Percentiles rank a stretch among this genome's conserved stretches.
Evolutionary conservation across 768 basidiomycete genomes (phyloP).

Genomic region (Pulveroboletus frians): DNA sequence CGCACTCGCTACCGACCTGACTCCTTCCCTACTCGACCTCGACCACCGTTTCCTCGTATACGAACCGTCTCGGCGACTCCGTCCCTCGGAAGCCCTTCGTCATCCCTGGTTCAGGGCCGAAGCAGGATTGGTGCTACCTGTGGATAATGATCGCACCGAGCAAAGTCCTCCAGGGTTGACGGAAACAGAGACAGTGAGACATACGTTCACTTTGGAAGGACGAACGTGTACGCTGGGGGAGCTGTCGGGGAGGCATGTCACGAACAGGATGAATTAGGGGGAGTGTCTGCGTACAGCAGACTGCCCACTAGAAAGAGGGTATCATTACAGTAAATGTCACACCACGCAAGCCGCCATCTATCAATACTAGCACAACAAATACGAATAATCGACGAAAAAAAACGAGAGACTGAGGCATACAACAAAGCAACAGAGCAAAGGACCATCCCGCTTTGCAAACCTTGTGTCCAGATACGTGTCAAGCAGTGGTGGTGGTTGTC

Average conservation of each 20-base stretch:
- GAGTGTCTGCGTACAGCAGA: no score
- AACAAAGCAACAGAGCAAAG: not conserved
- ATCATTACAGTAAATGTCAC: constrained; percentile 1
- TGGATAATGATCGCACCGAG: constrained; percentile 23
- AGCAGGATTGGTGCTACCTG: constrained; percentile 40
- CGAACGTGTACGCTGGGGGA: constrained; percentile 20
- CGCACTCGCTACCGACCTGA: constrained; percentile 3
- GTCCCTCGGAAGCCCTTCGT: constrained; percentile 43
- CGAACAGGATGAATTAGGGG: not conserved
- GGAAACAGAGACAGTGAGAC: not conserved
- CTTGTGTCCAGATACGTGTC: not conserved
- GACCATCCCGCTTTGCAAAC: not conserved
- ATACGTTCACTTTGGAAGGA: constrained; percentile 19
- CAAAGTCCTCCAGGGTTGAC: not conserved
- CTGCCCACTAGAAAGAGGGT: not conserved
- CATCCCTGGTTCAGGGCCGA: constrained; percentile 55
- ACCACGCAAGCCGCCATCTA: constrained; percentile 1
- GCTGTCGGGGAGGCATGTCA: constrained; percentile 17
- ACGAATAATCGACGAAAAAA: not conserved
- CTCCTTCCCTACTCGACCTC: constrained; percentile 45
- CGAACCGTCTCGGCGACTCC: constrained; percentile 46
- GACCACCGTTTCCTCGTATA: constrained; percentile 57
- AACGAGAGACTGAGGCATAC: not conserved
- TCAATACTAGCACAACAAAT: not conserved
- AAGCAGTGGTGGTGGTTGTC: constrained; percentile 2